Base-by-base conservation (phyloP, 225 moss, liverwort and hornwort genomes). In the Ulota crispa region DNA sequence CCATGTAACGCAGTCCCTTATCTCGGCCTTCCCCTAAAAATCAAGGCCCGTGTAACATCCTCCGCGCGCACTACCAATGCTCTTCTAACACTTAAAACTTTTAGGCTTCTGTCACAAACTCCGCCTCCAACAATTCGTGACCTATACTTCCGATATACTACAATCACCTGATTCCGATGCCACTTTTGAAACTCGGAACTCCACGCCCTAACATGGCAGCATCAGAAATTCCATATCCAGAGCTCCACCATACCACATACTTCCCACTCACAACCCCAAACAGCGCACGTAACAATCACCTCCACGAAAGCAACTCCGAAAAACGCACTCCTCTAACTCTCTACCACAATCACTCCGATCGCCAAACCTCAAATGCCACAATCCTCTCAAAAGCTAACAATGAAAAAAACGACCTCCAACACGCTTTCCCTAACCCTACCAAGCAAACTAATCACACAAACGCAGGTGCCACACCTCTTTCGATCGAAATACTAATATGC, bases 1-100 rank as follows among this genome's bases (percentile, higher is more conserved):
- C 96, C 99, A 99, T 99, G 72, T 66, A 82, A 4, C 13, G 56
- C 63, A 4, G 4, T 30, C 32, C 59, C 54, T 78, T 83, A n/a
- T 55, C 54, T 55, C 77, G 31, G 23, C 64, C 77, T 87, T 34
- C n/a, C n/a, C n/a, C 2, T 78, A 6, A 1, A 68, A 68, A 64
- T 81, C 30, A 78, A 34, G 11, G 67, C 56, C 65, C 50, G 64
- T 71, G 53, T 78, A 72, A 85, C 85, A 85, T 90, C 47, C 81
- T 88, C 85, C 71, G 68, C 55, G n/a, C 9, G 56, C 54, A 64
- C 71, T 76, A 66, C 31, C 1, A 43, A n/a, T 64, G 18, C 75
- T 78, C 69, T 42, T 57, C 72, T 60, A 15, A 19, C 31, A 37
- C 45, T 34, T 32, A 32, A 2, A 4, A 32, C 2, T 4, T 32